Evolutionary conservation across 345 rosid species (phyloP).

Genomic region (Viola odorata): DNA sequence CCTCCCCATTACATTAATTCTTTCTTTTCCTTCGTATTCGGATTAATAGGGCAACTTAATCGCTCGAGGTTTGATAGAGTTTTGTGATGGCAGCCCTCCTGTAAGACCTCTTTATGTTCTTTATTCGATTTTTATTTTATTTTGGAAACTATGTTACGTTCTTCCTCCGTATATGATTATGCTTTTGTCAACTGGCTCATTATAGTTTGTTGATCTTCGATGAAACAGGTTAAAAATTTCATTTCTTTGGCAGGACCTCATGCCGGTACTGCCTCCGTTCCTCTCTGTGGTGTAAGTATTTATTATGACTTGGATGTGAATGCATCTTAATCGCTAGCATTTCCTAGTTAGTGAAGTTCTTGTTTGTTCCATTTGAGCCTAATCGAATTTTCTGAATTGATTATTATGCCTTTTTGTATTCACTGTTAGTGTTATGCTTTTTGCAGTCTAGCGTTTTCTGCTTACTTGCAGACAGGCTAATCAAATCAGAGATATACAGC

Average conservation of each 20-base stretch:
- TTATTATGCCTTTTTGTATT: too few relatives aligned
- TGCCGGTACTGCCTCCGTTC: slow-evolving; percentile 95
- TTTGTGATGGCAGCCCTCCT: slow-evolving; percentile 79
- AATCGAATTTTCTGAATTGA: too few relatives aligned
- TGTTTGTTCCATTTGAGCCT: not conserved
- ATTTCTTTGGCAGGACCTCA: slow-evolving; percentile 92
- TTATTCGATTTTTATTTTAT: not conserved
- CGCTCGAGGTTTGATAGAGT: slow-evolving; percentile 79
- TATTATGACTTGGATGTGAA: not conserved
- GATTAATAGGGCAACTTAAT: slow-evolving; percentile 79
- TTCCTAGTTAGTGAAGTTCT: not conserved
- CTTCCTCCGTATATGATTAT: too few relatives aligned
- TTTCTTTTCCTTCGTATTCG: not conserved
- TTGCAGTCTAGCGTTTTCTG: slow-evolving; percentile 67
- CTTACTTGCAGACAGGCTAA: slow-evolving; percentile 49
- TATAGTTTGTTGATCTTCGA: not conserved
- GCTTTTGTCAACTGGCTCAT: not conserved
- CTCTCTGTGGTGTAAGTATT: slow-evolving; percentile 83
- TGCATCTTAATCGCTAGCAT: not conserved
- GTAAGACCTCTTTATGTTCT: slow-evolving; percentile 28
- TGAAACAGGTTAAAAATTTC: slow-evolving; percentile 65
- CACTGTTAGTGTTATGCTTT: not conserved
- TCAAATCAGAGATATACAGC: slow-evolving; percentile 61
- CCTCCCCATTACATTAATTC: not conserved
- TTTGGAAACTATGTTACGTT: not conserved